phyloP scores from a whole-genome alignment of 2,329 filamentous ascomycete species.

The Talaromyces sp. region DNA sequence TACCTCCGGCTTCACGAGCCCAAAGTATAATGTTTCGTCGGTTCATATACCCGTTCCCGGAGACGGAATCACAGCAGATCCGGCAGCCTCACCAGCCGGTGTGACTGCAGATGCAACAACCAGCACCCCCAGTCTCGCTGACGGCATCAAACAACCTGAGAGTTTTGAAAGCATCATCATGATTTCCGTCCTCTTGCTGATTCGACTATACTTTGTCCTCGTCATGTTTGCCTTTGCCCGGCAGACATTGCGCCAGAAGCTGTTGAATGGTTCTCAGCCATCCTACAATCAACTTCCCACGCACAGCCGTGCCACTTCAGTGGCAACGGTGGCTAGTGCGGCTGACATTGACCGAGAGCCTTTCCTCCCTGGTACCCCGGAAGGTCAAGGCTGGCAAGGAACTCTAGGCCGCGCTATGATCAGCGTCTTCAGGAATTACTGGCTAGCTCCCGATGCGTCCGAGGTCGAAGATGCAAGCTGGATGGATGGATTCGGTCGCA shows the following conservation, averaged over 20 bases:
- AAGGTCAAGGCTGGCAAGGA: slow-evolving; percentile 75
- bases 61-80: slow-evolving; percentile 45
- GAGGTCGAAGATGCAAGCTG: slow-evolving; percentile 61
- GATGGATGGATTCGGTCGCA: slow-evolving; percentile 59
- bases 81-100: slow-evolving; percentile 35
- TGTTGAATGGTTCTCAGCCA: slow-evolving; percentile 50
- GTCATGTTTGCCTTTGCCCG: slow-evolving; percentile 80
- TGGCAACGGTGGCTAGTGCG: slow-evolving; percentile 48
- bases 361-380: slow-evolving; percentile 65
- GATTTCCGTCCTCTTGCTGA: slow-evolving; percentile 67
- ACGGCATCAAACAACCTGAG: slow-evolving; percentile 63
- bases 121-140: slow-evolving; percentile 51
- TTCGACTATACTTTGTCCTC: slow-evolving; percentile 78
- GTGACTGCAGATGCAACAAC: slow-evolving; percentile 26
- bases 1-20: slow-evolving; percentile 62
- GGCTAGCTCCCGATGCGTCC: slow-evolving; percentile 58
- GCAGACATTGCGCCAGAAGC: slow-evolving; percentile 67
- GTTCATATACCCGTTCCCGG: slow-evolving; percentile 55
- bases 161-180: slow-evolving; percentile 73
- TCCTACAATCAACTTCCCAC: slow-evolving; percentile 39
- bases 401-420: slow-evolving; percentile 77
- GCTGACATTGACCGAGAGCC: slow-evolving; percentile 57
- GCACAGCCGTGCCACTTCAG: slow-evolving; percentile 43
- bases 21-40: slow-evolving; percentile 57
- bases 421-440: slow-evolving; percentile 69